These are phyloP conservation scores for Astragalus membranaceus DNA, from an alignment of 306 rosid species.

Conservation along the genomic window DNA sequence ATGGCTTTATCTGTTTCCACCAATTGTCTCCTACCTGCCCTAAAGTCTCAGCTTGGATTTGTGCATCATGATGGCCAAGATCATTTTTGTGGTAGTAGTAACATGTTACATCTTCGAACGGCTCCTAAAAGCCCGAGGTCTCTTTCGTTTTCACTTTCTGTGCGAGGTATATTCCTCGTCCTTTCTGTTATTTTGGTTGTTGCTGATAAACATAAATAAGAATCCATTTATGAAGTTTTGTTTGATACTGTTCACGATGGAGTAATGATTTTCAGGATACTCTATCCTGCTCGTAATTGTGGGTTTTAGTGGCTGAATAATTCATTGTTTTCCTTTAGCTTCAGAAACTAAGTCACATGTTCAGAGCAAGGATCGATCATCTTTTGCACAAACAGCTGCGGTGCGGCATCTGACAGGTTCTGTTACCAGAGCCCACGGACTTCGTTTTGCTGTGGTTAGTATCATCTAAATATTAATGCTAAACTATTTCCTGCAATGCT, in stretches of 20 bases:
- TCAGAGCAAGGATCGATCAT: constrained; percentile 34
- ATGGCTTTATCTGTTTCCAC: constrained; percentile 39
- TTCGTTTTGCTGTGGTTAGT: constrained; percentile 81
- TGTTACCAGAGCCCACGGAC: constrained; percentile 58
- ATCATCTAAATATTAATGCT: background rate
- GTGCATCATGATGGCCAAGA: background rate
- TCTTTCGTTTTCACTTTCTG: constrained; percentile 17
- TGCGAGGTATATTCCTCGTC: constrained; percentile 20
- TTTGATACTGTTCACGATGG: background rate
- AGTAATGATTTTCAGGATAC: background rate
- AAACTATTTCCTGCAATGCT: background rate
- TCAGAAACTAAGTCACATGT: constrained; percentile 13
- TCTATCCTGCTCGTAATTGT: background rate
- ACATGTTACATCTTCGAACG: constrained; percentile 15
- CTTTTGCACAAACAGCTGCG: constrained; percentile 51
- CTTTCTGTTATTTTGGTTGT: background rate
- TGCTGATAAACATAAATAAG: background rate
- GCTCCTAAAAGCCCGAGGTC: constrained; percentile 1
- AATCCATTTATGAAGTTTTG: background rate
- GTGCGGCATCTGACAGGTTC: constrained; percentile 84
- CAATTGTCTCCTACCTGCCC: constrained; percentile 25
- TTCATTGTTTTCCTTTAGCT: constrained; percentile 8
- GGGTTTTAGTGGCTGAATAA: constrained; percentile 16
- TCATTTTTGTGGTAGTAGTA: background rate
- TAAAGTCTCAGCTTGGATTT: constrained; percentile 22